These are phyloP conservation scores for Forsythia viridissima DNA, from an alignment of 257 asterid genomes.

Conservation along the genomic window DNA sequence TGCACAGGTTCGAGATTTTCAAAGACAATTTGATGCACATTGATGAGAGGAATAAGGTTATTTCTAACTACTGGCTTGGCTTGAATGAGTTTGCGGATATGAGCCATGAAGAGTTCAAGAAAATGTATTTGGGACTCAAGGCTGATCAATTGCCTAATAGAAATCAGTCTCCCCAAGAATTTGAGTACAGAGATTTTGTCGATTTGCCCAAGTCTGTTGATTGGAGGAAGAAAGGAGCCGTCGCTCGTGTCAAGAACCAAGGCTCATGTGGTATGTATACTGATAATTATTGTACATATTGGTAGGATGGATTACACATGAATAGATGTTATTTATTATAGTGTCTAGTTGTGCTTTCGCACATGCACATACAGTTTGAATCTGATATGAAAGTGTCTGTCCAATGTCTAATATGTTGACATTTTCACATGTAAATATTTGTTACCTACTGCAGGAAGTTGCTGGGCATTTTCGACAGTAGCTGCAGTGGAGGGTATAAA, in stretches of 20 bases:
- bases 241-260: slow-evolving; percentile 61
- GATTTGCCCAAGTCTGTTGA: slow-evolving; percentile 54
- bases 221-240: slow-evolving; percentile 80
- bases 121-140: slow-evolving; percentile 50
- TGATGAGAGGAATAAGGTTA: slow-evolving; percentile 55
- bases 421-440: not conserved
- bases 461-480: slow-evolving; percentile 85
- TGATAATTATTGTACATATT: too few species aligned
- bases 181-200: slow-evolving; percentile 42
- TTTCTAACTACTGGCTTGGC: slow-evolving; percentile 56
- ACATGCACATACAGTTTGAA: not conserved
- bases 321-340: too few species aligned
- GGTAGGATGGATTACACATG: too few species aligned
- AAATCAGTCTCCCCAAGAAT: slow-evolving; percentile 34
- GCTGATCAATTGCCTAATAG: slow-evolving; percentile 31
- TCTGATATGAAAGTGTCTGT: not conserved
- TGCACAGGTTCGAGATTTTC: slow-evolving; percentile 59
- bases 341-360: not conserved
- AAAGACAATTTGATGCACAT: slow-evolving; percentile 65
- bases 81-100: slow-evolving; percentile 64
- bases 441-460: slow-evolving; percentile 52
- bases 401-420: not conserved
- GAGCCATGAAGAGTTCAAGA: slow-evolving; percentile 71
- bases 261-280: slow-evolving; percentile 59
- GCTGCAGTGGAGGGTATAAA: slow-evolving; percentile 82